Evolutionary conservation across 2,329 filamentous ascomycete species (phyloP), one percentile per base, ranked within the genome.

Genomic region (Dryadomyces quercivorus): DNA sequence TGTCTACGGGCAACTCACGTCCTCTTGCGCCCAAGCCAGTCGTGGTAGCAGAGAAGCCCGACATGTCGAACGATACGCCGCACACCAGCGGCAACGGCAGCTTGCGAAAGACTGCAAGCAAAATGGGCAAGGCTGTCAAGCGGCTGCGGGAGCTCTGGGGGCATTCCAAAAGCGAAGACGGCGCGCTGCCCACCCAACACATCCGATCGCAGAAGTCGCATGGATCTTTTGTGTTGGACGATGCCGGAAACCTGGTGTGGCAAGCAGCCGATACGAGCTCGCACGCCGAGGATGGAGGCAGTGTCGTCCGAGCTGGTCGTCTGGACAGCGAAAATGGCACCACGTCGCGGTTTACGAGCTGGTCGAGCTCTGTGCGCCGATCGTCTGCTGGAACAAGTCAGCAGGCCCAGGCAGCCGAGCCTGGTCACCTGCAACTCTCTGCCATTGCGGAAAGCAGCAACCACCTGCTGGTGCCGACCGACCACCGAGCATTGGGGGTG

Each of bases 161-260:
- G 43, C 53, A 58, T 26, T 38, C 53, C 12, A 60, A 56, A 44
- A 59, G 47, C 34, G 59, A 57, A 13, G 50, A 45, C 12, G 40
- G 34, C 31, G n/a, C 51, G 21, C 8, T 58, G 7, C 60, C 56
- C 75, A 68, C 71, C 22, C 78, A 82, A 58, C 78, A 82, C 55
- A 70, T 81, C 16, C 67, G 75, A 43, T 70, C 79, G 2, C 65
- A 70, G 60, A 67, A 62, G 59, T 63, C 63, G 22, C 65, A 47
- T 3, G 45, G 6, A 1, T 47, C 52, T 3, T 65, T 53, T 2
- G 22, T 18, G 13, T 15, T n/a, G 18, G 43, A 21, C n/a, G 4
- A 31, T 10, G 42, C 8, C 13, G 8, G 5, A 34, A 12, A 10
- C 3, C 48, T 43, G 9, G 40, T 42, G 7, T 48, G 52, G 6